Evolutionary conservation across 176 grass and related monocot genomes (phyloP).

Genomic region (Luzula sylvatica): DNA sequence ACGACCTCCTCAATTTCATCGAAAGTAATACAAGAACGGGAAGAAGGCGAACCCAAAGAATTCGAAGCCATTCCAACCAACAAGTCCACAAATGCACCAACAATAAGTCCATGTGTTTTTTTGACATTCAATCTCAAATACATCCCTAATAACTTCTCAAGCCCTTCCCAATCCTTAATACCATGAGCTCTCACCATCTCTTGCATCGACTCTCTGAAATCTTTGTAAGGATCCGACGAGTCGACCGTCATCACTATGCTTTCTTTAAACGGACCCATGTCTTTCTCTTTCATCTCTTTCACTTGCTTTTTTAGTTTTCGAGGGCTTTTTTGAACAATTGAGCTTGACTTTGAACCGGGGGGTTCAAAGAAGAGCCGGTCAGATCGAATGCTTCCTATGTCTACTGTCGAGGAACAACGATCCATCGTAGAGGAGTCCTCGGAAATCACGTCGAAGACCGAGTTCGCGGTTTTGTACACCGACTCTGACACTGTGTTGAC

Average conservation of each 20-base stretch:
- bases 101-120: constrained; percentile 49
- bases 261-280: constrained; percentile 1
- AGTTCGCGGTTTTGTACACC: constrained; percentile 55
- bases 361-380: constrained; percentile 68
- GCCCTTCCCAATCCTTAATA: constrained; percentile 55
- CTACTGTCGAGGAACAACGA: constrained; percentile 16
- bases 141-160: constrained; percentile 69
- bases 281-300: background rate
- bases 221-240: constrained; percentile 51
- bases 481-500: constrained; percentile 6
- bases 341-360: constrained; percentile 5
- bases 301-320: background rate
- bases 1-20: constrained; percentile 35
- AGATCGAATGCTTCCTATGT: constrained; percentile 47
- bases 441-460: constrained; percentile 36
- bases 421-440: background rate
- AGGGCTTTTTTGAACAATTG: constrained; percentile 11
- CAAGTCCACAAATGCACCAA: constrained; percentile 67
- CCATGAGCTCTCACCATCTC: constrained; percentile 70
- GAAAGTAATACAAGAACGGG: constrained; percentile 63
- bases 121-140: constrained; percentile 74
- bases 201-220: constrained; percentile 66
- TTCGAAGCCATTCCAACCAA: constrained; percentile 29
- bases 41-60: constrained; percentile 29
- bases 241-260: constrained; percentile 30